Evolutionary conservation across 2,329 filamentous ascomycete genomes (phyloP).

Genomic region (Fulvia fulva): DNA sequence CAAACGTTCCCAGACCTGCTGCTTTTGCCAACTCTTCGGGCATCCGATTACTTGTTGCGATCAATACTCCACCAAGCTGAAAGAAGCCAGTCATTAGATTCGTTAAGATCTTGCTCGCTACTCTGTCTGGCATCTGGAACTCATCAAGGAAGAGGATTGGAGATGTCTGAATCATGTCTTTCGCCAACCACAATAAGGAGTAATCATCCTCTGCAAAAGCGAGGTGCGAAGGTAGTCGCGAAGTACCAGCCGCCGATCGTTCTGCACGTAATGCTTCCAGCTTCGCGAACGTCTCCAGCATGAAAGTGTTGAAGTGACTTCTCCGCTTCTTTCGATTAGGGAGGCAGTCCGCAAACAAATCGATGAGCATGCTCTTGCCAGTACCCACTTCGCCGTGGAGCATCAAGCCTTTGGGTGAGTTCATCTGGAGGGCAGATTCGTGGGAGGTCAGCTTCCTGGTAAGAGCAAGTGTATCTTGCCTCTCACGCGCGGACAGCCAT

Average conservation of each 20-base stretch:
- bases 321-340: constrained; percentile 68
- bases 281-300: constrained; percentile 71
- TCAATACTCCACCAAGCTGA: constrained; percentile 72
- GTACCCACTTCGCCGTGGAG: constrained; percentile 79
- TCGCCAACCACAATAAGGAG: constrained; percentile 68
- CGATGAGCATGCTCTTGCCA: constrained; percentile 80
- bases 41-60: constrained; percentile 79
- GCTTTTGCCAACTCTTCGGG: constrained; percentile 76
- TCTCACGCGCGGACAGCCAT: constrained; percentile 53
- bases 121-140: constrained; percentile 76
- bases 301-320: constrained; percentile 85
- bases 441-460: constrained; percentile 66
- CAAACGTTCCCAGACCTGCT: constrained; percentile 62
- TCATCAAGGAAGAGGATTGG: constrained; percentile 79
- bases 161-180: constrained; percentile 68
- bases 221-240: constrained; percentile 6
- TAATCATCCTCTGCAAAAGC: constrained; percentile 51
- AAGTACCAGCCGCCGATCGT: constrained; percentile 20
- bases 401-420: constrained; percentile 70
- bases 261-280: constrained; percentile 60
- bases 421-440: constrained; percentile 65
- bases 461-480: constrained; percentile 55
- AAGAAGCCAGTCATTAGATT: constrained; percentile 77
- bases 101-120: constrained; percentile 72
- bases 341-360: constrained; percentile 72